Evolutionary conservation across 495 filamentous ascomycete species (phyloP), one percentile per base, ranked within the genome.

Genomic region (Aspergillus sclerotioniger): DNA sequence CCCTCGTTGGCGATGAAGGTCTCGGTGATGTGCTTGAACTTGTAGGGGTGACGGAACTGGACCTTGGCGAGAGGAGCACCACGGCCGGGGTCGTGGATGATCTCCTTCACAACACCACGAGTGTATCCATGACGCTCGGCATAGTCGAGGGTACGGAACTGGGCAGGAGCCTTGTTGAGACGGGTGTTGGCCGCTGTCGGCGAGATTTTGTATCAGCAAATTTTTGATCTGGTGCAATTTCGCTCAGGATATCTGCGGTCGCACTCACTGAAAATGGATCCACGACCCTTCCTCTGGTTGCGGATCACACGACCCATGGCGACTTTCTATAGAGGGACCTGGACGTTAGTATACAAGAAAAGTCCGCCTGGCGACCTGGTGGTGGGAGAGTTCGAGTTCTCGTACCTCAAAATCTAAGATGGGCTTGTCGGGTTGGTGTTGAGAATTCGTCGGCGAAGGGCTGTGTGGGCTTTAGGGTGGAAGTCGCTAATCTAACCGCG

Each of bases 1-100:
- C 94, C 94, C 85, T 99, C 94, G 81, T 97, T 98, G 76, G 95
- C 94, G 74, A 99, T 98, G 86, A 98, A 96, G 62, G 94, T 95
- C 88, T 91, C 92, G 76, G 86, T 91, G 76, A 87, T 78, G 77
- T 90, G 84, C 83, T 90, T 90, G 85, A 87, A 94, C 77, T 86
- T 85, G 86, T 95, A 90, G 63, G 90, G 87, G 75, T 94, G 88
- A 65, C 92, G 92, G 89, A 98, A 98, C 71, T 85, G 80, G 68
- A 98, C 92, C 75, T 90, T 90, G 75, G 94, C 93, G 70, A 98
- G 88, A 67, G 94, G 94, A 77, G 95, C 94, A 80, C 94, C 94
- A 81, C 94, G 91, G 70, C 94, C 94, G 61, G 94, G 86, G 79
- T 98, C 94, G 87, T 99, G 94, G 82, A 99, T 88, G 77, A 99